Conservation (phyloP, 768 basidiomycete genomes). For the Mycena galopus region DNA sequence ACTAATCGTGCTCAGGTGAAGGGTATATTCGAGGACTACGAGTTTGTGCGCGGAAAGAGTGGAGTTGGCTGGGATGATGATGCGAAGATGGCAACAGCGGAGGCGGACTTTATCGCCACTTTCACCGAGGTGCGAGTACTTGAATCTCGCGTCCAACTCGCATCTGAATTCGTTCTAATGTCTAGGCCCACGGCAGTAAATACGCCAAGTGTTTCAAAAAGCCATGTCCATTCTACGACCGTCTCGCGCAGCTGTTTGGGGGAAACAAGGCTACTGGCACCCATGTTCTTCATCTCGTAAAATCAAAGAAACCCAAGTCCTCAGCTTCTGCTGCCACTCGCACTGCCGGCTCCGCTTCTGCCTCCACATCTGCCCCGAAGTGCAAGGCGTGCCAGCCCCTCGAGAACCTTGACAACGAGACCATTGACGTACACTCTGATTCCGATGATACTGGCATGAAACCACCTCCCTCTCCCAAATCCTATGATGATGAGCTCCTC, state of each 20-base stretch:
- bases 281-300: neutral
- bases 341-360: too few relatives aligned
- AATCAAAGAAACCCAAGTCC: too few relatives aligned
- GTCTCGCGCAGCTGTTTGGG: neutral
- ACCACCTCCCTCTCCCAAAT: constrained; percentile 5
- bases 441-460: too few relatives aligned
- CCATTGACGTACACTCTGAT: neutral
- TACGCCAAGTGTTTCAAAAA: neutral
- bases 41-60: neutral
- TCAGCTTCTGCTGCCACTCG: too few relatives aligned
- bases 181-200: neutral
- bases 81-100: neutral
- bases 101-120: neutral
- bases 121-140: neutral
- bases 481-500: constrained; percentile 11
- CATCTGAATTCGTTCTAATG: too few relatives aligned
- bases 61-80: neutral
- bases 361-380: too few relatives aligned
- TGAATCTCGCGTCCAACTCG: too few relatives aligned
- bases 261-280: constrained; percentile 15
- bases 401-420: too few relatives aligned
- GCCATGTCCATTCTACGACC: constrained; percentile 8
- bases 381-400: too few relatives aligned
- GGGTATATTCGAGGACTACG: neutral
- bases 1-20: too few relatives aligned